Base-by-base conservation (phyloP, 345 rosid species). In the Erysimum cheiranthoides region DNA sequence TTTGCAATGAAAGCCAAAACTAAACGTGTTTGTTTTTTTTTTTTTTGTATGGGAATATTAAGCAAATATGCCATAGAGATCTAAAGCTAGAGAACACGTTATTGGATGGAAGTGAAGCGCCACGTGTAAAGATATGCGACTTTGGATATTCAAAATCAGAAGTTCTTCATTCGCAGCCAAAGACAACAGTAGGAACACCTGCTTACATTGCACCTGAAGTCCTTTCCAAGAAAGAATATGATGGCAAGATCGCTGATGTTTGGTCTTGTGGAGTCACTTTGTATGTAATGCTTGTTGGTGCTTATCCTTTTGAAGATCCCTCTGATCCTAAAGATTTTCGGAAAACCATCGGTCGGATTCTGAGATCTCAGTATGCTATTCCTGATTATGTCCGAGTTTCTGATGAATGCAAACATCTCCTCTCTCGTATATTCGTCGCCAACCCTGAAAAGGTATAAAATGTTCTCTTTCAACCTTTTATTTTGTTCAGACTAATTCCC, bases 201-300 rank as follows among this genome's bases (percentile, higher is more conserved):
- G 92, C 92, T 66, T 86, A 86, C 61, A 83, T 89, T 46, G 94
- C 92, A 43, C 92, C 94, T 11, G 92, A 87, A 79, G 86, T 89
- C 12, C 82, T 89, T 18, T 78, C 82, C 0, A 87, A 64, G 63
- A 84, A 73, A 78, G 86, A 86, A 34, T 89, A 89, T 68, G 89
- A 89, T 42, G 90, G 90, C 57, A 89, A 86, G 79, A 88, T 60
- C 21, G 88, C 88, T 68, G 90, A 86, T 80, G 90, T 85, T 73
- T 86, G 88, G 90, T 86, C 90, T 28, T 85, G 86, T 80, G 90
- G 88, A 32, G 90, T 86, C 25, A 83, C 88, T 61, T 78, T 86
- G 39, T 85, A 81, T 78, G 90, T 86, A 1, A 86, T 86, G 90
- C 80, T 86, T 17, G 85, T 86, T 59, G 90, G 90, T 70, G 85